Base-by-base conservation (phyloP, 371 early-diverging fungal genomes). In the Rhizomucor pusillus region DNA sequence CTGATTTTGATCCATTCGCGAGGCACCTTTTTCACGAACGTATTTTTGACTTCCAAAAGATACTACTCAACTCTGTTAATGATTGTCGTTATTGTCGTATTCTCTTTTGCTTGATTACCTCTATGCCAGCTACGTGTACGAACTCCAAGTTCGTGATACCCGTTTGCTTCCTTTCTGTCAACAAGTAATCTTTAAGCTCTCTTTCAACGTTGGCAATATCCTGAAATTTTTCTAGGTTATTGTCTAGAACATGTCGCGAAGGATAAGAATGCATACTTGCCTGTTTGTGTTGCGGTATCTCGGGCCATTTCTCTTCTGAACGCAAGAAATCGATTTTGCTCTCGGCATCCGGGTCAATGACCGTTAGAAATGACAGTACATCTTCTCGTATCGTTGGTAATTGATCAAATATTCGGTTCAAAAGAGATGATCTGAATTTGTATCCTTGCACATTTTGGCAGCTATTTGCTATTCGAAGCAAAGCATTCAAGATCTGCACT, bases 1-100 rank as follows among this genome's bases (percentile, higher is more conserved):
- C 85, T 89, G 24, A 93, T 79, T 56, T 89, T 86, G 66, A 86
- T 62, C 94, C 94, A 94, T 24, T 79, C 59, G 10, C 56, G 60
- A 0, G 94, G 94, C 2, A 89, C 85, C 13, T 69, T 73, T 20
- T 66, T 69, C 1, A 69, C 69, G 16, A 66, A 56, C 9, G 71
- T 57, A 53, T 74, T 78, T 44, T 79, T 79, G 47, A 90, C 65
- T 59, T 92, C 91, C 13, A 91, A 66, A 53, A 84, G 72, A 47
- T 84, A 89, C 72, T 77, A 39, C 11, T 13, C 11, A 23, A 22
- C 20, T 24, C 33, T 12, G 23, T 41, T n/a, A 18, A 29, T n/a
- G 13, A 29, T 29, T 29, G 7, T n/a, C n/a, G n/a, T n/a, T 48
- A 4, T 47, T 18, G 18, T 11, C 19, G 22, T 1, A 35, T 1